Conservation (phyloP, 2,329 filamentous ascomycete genomes). For the Colletotrichum musicola region DNA sequence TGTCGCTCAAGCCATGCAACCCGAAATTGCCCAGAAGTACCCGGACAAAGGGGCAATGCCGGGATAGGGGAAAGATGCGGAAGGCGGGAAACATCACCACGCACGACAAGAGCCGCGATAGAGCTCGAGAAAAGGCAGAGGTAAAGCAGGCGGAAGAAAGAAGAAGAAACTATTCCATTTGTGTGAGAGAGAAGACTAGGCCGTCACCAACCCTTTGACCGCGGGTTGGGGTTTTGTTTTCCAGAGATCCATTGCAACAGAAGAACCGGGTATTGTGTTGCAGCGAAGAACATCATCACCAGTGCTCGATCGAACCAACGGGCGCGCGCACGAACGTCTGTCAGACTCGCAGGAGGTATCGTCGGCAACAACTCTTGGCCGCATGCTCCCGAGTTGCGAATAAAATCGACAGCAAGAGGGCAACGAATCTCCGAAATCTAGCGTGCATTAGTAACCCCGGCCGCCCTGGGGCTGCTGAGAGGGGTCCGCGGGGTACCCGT, state of each 20-base stretch:
- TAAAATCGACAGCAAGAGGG: constrained; percentile 35
- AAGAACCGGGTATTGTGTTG: constrained; percentile 42
- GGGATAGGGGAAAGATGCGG: neutral
- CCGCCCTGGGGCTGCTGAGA: constrained; percentile 51
- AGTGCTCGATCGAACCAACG: constrained; percentile 42
- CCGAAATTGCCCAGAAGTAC: neutral
- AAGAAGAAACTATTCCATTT: constrained; percentile 40
- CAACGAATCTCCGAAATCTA: constrained; percentile 40
- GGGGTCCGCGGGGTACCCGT: constrained; percentile 61
- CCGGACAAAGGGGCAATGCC: too few species aligned
- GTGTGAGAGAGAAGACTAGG: constrained; percentile 36
- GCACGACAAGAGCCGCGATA: constrained; percentile 12
- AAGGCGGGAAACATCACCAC: constrained; percentile 11
- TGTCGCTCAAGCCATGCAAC: neutral
- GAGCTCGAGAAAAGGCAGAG: constrained; percentile 1
- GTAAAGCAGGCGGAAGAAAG: constrained; percentile 35
- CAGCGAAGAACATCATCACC: constrained; percentile 41
- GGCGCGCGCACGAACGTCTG: constrained; percentile 40
- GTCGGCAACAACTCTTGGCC: constrained; percentile 37
- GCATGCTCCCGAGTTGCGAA: constrained; percentile 28
- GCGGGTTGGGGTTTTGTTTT: constrained; percentile 38
- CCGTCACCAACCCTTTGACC: constrained; percentile 38
- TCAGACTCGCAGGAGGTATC: constrained; percentile 39
- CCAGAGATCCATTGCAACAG: constrained; percentile 42
- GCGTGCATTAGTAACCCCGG: constrained; percentile 56